Evolutionary conservation across 352 stramenopile genomes (phyloP).

Genomic region (Phytophthora agathidicida): DNA sequence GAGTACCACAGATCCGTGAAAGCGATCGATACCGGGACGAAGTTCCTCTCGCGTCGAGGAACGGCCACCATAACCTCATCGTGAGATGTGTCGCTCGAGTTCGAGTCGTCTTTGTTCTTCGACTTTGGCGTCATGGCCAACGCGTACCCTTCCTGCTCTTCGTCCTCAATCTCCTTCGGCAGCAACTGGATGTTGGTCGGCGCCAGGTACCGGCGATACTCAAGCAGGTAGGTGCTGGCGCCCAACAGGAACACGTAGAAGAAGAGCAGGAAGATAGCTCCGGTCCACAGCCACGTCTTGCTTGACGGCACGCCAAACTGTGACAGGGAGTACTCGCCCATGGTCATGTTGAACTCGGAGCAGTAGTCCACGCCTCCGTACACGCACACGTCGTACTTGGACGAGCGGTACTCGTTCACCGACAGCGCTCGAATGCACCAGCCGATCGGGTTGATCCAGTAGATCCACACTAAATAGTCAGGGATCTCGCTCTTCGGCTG

Average conservation of each 20-base stretch:
- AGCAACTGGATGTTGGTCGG: constrained; percentile 12
- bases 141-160: constrained; percentile 13
- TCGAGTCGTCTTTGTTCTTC: constrained; percentile 12
- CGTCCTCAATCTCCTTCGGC: constrained; percentile 21
- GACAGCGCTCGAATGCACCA: constrained; percentile 48
- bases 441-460: constrained; percentile 40
- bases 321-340: constrained; percentile 41
- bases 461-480: constrained; percentile 13
- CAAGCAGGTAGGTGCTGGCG: constrained; percentile 35
- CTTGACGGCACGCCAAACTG: constrained; percentile 48
- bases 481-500: constrained; percentile 9
- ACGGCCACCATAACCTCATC: constrained; percentile 22
- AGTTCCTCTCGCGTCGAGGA: constrained; percentile 20
- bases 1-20: constrained; percentile 46
- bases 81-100: constrained; percentile 19
- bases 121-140: constrained; percentile 13
- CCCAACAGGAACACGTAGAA: constrained; percentile 40
- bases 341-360: constrained; percentile 25
- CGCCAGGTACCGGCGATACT: constrained; percentile 28
- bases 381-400: constrained; percentile 32
- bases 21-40: constrained; percentile 30
- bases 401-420: constrained; percentile 50
- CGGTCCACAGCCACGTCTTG: constrained; percentile 43
- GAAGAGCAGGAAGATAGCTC: constrained; percentile 29
- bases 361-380: constrained; percentile 44